Conservation (phyloP, 2,329 filamentous ascomycete species). For the Aureobasidium sp. region DNA sequence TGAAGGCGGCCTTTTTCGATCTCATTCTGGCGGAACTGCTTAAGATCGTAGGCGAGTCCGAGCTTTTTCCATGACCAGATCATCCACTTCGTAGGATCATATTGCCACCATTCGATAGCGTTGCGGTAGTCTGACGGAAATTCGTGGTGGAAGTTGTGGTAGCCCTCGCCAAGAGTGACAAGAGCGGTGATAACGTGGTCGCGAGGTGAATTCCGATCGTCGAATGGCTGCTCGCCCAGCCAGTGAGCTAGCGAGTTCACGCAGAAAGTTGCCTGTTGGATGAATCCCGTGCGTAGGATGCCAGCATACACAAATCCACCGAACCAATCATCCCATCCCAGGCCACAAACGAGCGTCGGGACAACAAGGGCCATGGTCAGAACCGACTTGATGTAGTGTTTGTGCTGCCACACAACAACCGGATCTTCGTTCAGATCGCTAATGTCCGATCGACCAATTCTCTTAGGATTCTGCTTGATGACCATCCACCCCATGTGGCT, state of each 20-base stretch:
- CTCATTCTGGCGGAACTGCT: slow-evolving; percentile 85
- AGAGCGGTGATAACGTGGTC: slow-evolving; percentile 82
- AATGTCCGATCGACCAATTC: slow-evolving; percentile 80
- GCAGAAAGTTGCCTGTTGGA: slow-evolving; percentile 88
- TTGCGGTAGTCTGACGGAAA: slow-evolving; percentile 92
- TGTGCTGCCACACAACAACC: slow-evolving; percentile 82
- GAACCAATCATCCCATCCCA: slow-evolving; percentile 72
- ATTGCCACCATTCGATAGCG: slow-evolving; percentile 84
- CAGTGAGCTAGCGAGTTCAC: slow-evolving; percentile 91
- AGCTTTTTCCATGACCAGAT: slow-evolving; percentile 81
- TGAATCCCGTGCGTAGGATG: slow-evolving; percentile 79
- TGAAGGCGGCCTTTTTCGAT: slow-evolving; percentile 88
- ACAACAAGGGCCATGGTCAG: slow-evolving; percentile 69
- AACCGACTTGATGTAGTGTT: slow-evolving; percentile 75
- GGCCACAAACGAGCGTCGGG: slow-evolving; percentile 66
- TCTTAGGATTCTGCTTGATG: slow-evolving; percentile 87
- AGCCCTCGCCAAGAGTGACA: slow-evolving; percentile 79
- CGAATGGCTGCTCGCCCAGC: slow-evolving; percentile 87
- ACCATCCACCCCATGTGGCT: slow-evolving; percentile 86
- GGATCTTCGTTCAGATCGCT: slow-evolving; percentile 80
- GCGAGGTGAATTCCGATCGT: slow-evolving; percentile 84
- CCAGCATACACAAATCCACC: slow-evolving; percentile 81
- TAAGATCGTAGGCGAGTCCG: slow-evolving; percentile 77
- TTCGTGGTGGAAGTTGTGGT: slow-evolving; percentile 95
- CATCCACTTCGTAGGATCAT: slow-evolving; percentile 85